Conservation (phyloP, 2,329 filamentous ascomycete genomes). For the Pseudogymnoascus sp. region DNA sequence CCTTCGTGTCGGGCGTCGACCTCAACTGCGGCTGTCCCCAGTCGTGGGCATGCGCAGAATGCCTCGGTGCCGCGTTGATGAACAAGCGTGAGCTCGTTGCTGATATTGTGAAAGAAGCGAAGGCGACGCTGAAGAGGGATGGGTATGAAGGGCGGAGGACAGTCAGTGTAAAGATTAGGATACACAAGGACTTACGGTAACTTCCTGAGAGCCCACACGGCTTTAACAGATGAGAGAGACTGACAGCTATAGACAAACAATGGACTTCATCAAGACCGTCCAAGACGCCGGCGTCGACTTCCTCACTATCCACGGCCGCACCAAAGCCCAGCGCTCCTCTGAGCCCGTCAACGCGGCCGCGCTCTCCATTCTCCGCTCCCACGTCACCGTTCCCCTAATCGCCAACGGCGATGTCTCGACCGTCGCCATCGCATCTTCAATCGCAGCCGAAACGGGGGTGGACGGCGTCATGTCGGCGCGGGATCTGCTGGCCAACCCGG, state of each 20-base stretch:
- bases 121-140: conserved; percentile 40
- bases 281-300: conserved; percentile 55
- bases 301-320: conserved; percentile 63
- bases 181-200: conserved; percentile 55
- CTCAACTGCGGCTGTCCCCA: conserved; percentile 69
- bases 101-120: conserved; percentile 54
- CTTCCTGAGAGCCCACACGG: background rate
- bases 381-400: conserved; percentile 49
- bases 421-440: conserved; percentile 28
- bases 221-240: background rate
- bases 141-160: conserved; percentile 43
- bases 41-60: conserved; percentile 62
- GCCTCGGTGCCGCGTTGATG: conserved; percentile 63
- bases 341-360: conserved; percentile 54
- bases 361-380: conserved; percentile 40
- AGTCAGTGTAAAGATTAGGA: conserved; percentile 63
- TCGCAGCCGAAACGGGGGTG: conserved; percentile 36
- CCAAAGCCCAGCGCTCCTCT: conserved; percentile 50
- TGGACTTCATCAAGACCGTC: conserved; percentile 56
- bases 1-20: conserved; percentile 56
- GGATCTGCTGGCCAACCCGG: conserved; percentile 59
- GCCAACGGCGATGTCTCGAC: conserved; percentile 64
- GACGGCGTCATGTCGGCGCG: conserved; percentile 63
- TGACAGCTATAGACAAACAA: conserved; percentile 26
- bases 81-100: conserved; percentile 55